Base-by-base conservation (phyloP, 345 rosid genomes). In the Citrus inodora region DNA sequence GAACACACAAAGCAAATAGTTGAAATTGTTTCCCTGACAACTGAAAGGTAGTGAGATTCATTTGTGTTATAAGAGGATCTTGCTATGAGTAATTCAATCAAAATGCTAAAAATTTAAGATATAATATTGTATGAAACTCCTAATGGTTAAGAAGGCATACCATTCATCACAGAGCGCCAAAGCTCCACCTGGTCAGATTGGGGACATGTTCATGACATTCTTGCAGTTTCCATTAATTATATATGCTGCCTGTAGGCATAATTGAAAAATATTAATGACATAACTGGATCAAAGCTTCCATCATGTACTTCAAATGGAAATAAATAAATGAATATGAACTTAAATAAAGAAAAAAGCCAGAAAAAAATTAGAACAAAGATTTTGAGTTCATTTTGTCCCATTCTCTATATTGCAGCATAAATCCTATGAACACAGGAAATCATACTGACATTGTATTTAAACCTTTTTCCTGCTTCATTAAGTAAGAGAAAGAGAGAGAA, bases 171-270 rank as follows among this genome's bases (percentile, higher is more conserved):
- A 75, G 95, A 88, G 58, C 46, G 80, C 98, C 98, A 95, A 13
- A 95, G 90, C 78, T 95, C 97, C 86, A 82, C 77, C 82, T 95
- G 98, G 87, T 95, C 98, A 86, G 92, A 85, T 76, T 93, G 98
- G 71, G 71, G 25, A 92, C 98, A 92, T 90, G 82, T 92, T 87
- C 98, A 95, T 93, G 62, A 95, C 89, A 86, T 92, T 95, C 88
- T 95, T 95, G 97, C 97, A 91, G 78, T 89, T 93, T 73, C 99
- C 99, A 80, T 90, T 96, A 55, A 88, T 91, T 79, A 96, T 89
- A 82, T 91, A 93, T 28, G 93, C 97, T 35, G 98, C 99, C 99
- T 95, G 97, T 82, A 70, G 37, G 74, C 40, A 81, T 61, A 83
- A 74, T 17, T 59, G 33, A 76, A 48, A 19, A 71, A 25, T 55